Base-by-base conservation (phyloP, 176 grass and related monocot genomes). In the Aegilops speltoides region DNA sequence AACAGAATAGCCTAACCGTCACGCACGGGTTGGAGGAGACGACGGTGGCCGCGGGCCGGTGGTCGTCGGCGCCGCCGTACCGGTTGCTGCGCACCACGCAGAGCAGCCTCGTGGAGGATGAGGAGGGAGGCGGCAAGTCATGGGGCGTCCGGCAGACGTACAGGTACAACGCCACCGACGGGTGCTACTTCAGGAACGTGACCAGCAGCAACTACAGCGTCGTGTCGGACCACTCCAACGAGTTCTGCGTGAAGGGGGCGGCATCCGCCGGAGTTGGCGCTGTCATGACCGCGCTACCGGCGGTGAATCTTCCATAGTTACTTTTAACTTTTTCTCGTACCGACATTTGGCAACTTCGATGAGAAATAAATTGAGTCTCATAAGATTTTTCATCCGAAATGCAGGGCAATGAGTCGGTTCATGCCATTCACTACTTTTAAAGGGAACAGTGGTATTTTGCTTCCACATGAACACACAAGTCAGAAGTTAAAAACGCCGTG, bases 121-220 rank as follows among this genome's bases (percentile, higher is more conserved):
- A 97, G 64, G 72, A 88, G 78, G 92, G 90, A 43, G 41, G 41
- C 41, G 41, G 10, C 10, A 43, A 43, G 59, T 34, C 93, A 52
- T 91, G 88, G 67, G 84, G 72, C 78, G 92, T 89, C 60, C 90
- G 91, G 59, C 83, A 94, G 68, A 84, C 82, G 80, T 97, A 94
- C 82, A 91, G 20, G 78, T 97, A 94, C 68, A 90, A 89, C 88
- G 86, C 90, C 73, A 91, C 36, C 74, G 88, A 88, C 33, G 91
- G 79, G 2, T 93, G 91, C 86, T 93, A 93, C 82, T 68, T 72
- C 9, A 88, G 88, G 79, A 90, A 90, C 81, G 88, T 93, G 15
- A 93, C 82, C 78, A 88, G 86, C 68, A 84, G 80, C 62, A 85
- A 85, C 34, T 92, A 92, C 59, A 85, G 82, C 50, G 72, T 92